Conservation (phyloP, 768 basidiomycete genomes). For the Boletus vermiculosoides region DNA sequence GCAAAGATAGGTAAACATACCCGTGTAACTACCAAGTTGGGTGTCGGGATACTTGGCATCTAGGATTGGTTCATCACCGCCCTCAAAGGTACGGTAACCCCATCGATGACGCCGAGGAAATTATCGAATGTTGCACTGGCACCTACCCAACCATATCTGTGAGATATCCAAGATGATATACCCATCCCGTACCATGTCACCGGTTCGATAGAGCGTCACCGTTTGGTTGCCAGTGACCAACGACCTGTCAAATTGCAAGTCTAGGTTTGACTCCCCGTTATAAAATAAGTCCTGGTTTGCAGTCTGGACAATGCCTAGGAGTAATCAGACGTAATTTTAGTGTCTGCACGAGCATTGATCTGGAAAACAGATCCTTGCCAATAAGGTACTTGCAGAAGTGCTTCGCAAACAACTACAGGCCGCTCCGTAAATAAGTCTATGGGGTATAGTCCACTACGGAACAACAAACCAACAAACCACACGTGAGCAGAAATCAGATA, state of each 20-base stretch:
- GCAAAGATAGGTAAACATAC: background rate
- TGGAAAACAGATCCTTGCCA: background rate
- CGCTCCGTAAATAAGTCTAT: background rate
- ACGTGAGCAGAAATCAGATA: background rate
- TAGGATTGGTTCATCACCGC: background rate
- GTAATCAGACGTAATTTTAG: background rate
- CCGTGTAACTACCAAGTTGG: background rate
- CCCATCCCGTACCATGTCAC: background rate
- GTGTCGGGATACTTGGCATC: background rate
- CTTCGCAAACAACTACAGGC: background rate
- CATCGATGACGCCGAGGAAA: background rate
- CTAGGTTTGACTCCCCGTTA: background rate
- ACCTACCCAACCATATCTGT: background rate
- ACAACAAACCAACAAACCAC: background rate
- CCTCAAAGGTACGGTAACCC: background rate
- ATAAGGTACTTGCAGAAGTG: background rate
- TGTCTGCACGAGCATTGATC: background rate
- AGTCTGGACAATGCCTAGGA: background rate
- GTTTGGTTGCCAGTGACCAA: background rate
- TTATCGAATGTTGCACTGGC: background rate
- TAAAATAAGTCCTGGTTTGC: background rate
- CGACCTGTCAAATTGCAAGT: background rate
- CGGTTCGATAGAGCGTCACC: background rate
- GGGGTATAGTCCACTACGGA: background rate
- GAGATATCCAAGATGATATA: background rate